Evolutionary conservation across 768 basidiomycete genomes (phyloP), one percentile per base, ranked within the genome.

Genomic region (Trametes cingulata): DNA sequence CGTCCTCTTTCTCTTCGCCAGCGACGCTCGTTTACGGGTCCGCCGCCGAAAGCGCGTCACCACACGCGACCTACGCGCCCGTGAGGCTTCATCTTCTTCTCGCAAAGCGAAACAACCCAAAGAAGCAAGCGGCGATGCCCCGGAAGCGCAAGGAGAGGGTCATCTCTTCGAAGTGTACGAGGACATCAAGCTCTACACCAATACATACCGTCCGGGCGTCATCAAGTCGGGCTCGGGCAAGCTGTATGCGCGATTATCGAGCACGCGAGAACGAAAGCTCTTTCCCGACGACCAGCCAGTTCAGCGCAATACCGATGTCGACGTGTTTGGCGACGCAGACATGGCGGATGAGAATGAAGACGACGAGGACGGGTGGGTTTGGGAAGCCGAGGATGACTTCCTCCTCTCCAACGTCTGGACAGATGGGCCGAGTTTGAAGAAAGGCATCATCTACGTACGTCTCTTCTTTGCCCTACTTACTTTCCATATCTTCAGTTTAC

Each of bases 351-450:
- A 33, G 10, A 33, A 33, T 33, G 69, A 67, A 6, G 74, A 74
- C 1, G 76, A 74, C 37, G 75, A 78, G 0, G 78, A 78, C 6
- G 78, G 76, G 9, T 88, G 87, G 83, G 78, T 76, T 41, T 90
- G 88, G 88, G 81, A 84, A 51, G 81, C 84, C 2, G 89, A 90
- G 67, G 85, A 88, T 66, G 88, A 88, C 61, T 79, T 82, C 48
- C 81, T 81, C 0, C 69, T 90, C 14, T 77, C 69, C 8, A 81
- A 84, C 65, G 82, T 82, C 4, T 91, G 87, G 86, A 77, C 79
- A 0, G 72, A 75, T 4, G 72, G 74, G 0, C 73, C 73, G 2
- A 77, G 77, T 47, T 77, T 74, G 7, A 57, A 69, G 36, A 72
- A 75, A 22, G 88, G 78, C 1, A 81, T 90, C 36, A 71, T 86